Evolutionary conservation across 768 basidiomycete genomes (phyloP).

Genomic region (Hygrophorus pudorinus): DNA sequence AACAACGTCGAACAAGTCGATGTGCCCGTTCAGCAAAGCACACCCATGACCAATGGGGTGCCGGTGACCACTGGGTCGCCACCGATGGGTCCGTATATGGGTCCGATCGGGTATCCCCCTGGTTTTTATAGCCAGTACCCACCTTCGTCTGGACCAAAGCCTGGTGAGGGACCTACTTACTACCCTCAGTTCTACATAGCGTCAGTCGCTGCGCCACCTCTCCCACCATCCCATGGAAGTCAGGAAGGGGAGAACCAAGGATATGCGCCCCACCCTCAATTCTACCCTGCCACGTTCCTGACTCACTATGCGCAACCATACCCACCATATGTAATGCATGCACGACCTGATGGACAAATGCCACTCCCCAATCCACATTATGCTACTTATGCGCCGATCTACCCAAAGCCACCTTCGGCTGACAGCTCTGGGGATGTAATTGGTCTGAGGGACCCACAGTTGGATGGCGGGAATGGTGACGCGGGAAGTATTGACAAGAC

Average conservation of each 20-base stretch:
- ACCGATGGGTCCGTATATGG: constrained; percentile 41
- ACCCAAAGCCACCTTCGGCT: constrained; percentile 6
- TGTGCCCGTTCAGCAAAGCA: constrained; percentile 29
- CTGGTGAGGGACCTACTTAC: constrained; percentile 39
- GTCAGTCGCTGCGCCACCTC: constrained; percentile 29
- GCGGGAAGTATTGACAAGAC: constrained; percentile 4
- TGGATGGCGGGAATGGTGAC: constrained; percentile 2
- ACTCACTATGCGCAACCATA: constrained; percentile 38
- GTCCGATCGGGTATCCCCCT: constrained; percentile 37
- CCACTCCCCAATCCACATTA: constrained; percentile 25
- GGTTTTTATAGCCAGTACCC: constrained; percentile 48
- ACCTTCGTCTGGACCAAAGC: constrained; percentile 33
- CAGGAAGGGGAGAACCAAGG: constrained; percentile 33
- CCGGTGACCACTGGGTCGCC: constrained; percentile 34
- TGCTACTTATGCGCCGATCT: constrained; percentile 8
- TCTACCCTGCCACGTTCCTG: constrained; percentile 38
- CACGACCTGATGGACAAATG: constrained; percentile 28
- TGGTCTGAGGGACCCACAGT: neutral
- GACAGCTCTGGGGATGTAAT: constrained; percentile 5
- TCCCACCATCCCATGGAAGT: constrained; percentile 24
- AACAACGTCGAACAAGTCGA: constrained; percentile 36
- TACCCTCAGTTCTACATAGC: constrained; percentile 40
- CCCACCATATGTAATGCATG: constrained; percentile 34
- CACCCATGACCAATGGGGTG: constrained; percentile 31
- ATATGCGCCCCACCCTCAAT: constrained; percentile 29